Base-by-base conservation (phyloP, 805 yeast genomes). In the Wickerhamomyces canadensis region DNA sequence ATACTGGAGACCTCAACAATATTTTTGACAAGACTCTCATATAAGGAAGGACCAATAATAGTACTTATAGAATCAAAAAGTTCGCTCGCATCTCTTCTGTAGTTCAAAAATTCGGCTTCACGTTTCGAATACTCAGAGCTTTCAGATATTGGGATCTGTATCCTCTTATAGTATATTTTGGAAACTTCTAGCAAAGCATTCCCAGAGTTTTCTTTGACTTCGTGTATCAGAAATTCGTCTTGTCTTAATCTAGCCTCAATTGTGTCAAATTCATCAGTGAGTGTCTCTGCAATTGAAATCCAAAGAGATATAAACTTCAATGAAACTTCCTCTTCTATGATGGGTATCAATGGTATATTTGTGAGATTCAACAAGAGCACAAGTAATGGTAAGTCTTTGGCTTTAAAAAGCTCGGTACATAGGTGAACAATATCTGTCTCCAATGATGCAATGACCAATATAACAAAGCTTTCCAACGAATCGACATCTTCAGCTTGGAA, bases 41-140 rank as follows among this genome's bases (percentile, higher is more conserved):
- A 74, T 26, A 85, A 56, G 2, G 68, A 61, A 0, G 57, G 37
- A 27, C 84, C 85, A 26, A 86, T 65, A 5, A 84, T 64, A 1
- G 87, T 74, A 63, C 81, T 85, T 2, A 81, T 59, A 0, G 76
- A 66, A 37, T 87, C 93, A 45, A 85, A 74, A 27, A 89, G 67
- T 48, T 93, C 98, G 1, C 81, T 73, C 9, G 83, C 81, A 43
- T 83, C 91, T 23, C 75, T 62, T 48, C 97, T 70, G 57, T 77
- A 91, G 19, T 76, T 70, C 17, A 61, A 59, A 50, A 88, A 85
- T 45, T 82, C 94, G 17, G 51, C 51, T 14, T 48, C 50, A 2
- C 56, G 55, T 7, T 51, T 49, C 5, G 57, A 52, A 26, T 64
- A 66, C 7, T 59, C 43, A 5, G 59, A 48, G 14, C 64, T 60